These are phyloP conservation scores for Chaetothyriales sp. DNA, from an alignment of 2,329 filamentous ascomycete species.

Conservation along the genomic window DNA sequence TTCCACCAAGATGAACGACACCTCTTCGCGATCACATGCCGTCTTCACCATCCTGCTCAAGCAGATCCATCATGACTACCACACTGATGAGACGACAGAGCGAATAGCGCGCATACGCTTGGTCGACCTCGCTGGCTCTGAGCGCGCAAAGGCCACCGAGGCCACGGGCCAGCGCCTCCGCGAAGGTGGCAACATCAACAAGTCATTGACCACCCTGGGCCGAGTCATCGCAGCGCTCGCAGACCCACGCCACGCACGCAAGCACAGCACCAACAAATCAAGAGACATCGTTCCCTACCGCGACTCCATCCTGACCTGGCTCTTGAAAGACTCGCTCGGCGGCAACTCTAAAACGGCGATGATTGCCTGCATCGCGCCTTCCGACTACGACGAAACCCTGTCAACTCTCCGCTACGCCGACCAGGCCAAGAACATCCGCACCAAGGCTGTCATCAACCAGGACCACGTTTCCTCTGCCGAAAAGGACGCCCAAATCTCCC, in stretches of 20 bases:
- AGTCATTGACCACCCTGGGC: slow-evolving; percentile 88
- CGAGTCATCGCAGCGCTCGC: slow-evolving; percentile 88
- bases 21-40: slow-evolving; percentile 85
- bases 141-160: slow-evolving; percentile 89
- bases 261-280: slow-evolving; percentile 35
- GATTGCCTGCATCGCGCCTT: slow-evolving; percentile 93
- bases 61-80: slow-evolving; percentile 94
- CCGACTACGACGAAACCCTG: slow-evolving; percentile 93
- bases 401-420: slow-evolving; percentile 94
- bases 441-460: slow-evolving; percentile 87
- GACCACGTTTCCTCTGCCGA: slow-evolving; percentile 85
- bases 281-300: slow-evolving; percentile 78
- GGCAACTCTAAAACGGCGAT: slow-evolving; percentile 98
- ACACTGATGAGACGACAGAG: slow-evolving; percentile 95
- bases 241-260: slow-evolving; percentile 50
- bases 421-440: slow-evolving; percentile 94
- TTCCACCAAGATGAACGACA: slow-evolving; percentile 99
- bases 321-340: slow-evolving; percentile 87
- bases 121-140: slow-evolving; percentile 87
- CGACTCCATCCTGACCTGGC: slow-evolving; percentile 71
- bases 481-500: slow-evolving; percentile 80
- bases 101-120: slow-evolving; percentile 84
- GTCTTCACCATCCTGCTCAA: slow-evolving; percentile 98
- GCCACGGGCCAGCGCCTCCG: slow-evolving; percentile 81
- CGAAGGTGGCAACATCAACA: slow-evolving; percentile 98